These are phyloP conservation scores for Talaromyces sp. DNA, from an alignment of 2,329 filamentous ascomycete genomes.

Conservation along the genomic window DNA sequence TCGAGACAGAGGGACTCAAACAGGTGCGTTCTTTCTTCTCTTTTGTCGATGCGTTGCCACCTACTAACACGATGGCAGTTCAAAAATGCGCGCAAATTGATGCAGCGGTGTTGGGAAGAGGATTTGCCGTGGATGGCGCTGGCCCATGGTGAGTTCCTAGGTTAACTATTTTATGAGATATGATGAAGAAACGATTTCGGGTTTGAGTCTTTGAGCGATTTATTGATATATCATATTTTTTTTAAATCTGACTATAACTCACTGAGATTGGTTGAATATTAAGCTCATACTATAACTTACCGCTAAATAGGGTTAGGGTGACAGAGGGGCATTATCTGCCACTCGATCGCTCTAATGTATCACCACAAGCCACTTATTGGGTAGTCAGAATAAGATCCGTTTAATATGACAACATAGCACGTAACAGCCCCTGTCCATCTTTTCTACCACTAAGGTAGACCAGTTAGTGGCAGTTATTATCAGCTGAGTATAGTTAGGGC, in stretches of 20 bases:
- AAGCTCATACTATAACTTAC: background rate
- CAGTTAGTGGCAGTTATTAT: background rate
- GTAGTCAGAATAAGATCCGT: background rate
- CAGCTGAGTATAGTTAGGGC: background rate
- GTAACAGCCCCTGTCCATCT: slow-evolving; percentile 4
- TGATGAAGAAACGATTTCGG: background rate
- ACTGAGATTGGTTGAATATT: background rate
- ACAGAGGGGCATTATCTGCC: background rate
- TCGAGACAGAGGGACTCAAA: slow-evolving; percentile 72
- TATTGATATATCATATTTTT: background rate
- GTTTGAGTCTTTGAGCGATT: background rate
- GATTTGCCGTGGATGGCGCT: slow-evolving; percentile 39
- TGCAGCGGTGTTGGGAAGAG: slow-evolving; percentile 41
- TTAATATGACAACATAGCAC: slow-evolving; percentile 11
- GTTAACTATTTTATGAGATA: slow-evolving; percentile 22
- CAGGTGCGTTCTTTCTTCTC: slow-evolving; percentile 54
- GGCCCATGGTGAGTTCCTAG: slow-evolving; percentile 39
- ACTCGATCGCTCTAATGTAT: background rate
- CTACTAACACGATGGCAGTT: slow-evolving; percentile 27
- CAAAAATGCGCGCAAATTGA: slow-evolving; percentile 38
- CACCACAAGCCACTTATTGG: background rate
- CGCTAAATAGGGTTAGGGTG: background rate
- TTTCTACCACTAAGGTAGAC: background rate
- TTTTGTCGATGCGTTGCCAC: background rate
- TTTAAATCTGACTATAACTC: background rate